phyloP scores from a whole-genome alignment of 495 filamentous ascomycete species.

The Evansstolkia leycettana region DNA sequence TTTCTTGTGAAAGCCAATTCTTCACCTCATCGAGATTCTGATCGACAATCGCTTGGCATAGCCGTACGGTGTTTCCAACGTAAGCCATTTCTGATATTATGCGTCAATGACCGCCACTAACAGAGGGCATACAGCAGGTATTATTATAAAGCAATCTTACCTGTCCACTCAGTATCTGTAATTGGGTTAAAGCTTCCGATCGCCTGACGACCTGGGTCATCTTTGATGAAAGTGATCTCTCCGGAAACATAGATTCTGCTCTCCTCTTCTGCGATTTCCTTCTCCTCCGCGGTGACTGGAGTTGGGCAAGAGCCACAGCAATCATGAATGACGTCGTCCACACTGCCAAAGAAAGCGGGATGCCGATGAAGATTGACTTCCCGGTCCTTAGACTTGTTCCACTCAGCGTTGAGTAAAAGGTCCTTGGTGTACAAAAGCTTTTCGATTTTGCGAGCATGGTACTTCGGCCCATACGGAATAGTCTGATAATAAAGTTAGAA shows the following conservation, averaged over 20 bases:
- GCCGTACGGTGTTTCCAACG: constrained; percentile 52
- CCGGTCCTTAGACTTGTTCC: constrained; percentile 62
- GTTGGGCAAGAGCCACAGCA: constrained; percentile 69
- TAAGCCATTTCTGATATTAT: constrained; percentile 45
- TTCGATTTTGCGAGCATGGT: constrained; percentile 61
- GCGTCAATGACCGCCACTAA: neutral
- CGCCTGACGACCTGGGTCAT: constrained; percentile 68
- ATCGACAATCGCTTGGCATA: constrained; percentile 70
- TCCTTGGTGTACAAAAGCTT: constrained; percentile 69
- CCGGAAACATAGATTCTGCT: constrained; percentile 61
- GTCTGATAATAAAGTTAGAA: constrained; percentile 19
- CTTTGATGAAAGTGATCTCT: constrained; percentile 55
- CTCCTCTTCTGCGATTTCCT: constrained; percentile 55
- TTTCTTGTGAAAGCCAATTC: constrained; percentile 52
- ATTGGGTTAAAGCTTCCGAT: constrained; percentile 66
- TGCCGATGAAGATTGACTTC: constrained; percentile 67
- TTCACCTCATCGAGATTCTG: constrained; percentile 52
- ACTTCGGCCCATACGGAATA: constrained; percentile 62
- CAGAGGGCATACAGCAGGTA: neutral
- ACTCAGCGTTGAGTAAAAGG: constrained; percentile 73
- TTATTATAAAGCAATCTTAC: constrained; percentile 28
- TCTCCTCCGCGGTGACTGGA: constrained; percentile 55
- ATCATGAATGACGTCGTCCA: constrained; percentile 56
- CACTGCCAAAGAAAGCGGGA: constrained; percentile 59
- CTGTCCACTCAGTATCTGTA: constrained; percentile 71